Evolutionary conservation across 2,329 filamentous ascomycete genomes (phyloP).

Genomic region (Lasiodiplodia hormozganensis): DNA sequence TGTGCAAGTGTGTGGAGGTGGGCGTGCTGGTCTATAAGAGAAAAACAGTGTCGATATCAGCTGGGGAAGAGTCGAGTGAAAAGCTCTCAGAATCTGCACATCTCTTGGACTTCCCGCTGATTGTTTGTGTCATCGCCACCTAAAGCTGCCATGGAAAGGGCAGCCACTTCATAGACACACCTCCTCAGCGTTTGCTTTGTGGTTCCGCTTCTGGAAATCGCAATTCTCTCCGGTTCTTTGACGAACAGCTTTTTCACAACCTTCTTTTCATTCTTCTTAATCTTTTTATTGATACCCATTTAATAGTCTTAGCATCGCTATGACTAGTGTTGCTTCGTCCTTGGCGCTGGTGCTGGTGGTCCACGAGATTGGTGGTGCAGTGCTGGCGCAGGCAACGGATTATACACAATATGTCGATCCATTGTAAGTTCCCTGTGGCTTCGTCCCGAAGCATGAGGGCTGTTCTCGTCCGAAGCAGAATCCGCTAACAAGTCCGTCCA

Average conservation of each 20-base stretch:
- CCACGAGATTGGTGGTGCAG: background rate
- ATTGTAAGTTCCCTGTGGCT: constrained; percentile 37
- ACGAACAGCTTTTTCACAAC: background rate
- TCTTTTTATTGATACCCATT: constrained; percentile 6
- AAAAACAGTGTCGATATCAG: background rate
- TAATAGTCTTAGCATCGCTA: background rate
- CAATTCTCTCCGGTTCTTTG: background rate
- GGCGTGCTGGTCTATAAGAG: background rate
- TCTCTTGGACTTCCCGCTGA: background rate
- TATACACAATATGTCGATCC: constrained; percentile 45
- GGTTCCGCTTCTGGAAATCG: background rate
- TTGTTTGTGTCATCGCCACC: background rate
- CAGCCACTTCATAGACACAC: background rate
- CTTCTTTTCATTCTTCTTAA: background rate
- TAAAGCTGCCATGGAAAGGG: background rate
- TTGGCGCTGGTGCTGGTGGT: constrained; percentile 1
- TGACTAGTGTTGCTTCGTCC: background rate
- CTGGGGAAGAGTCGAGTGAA: background rate
- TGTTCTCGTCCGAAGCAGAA: background rate
- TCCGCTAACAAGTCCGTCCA: constrained; percentile 13
- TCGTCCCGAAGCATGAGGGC: background rate
- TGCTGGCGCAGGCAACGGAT: constrained; percentile 29
- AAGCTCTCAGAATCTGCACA: background rate
- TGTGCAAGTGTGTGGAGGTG: background rate
- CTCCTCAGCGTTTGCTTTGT: background rate